Percentiles rank a stretch among this genome's conserved stretches.
phyloP scores from a whole-genome alignment of 2,329 filamentous ascomycete genomes.

The Allantophomopsis lycopodina region DNA sequence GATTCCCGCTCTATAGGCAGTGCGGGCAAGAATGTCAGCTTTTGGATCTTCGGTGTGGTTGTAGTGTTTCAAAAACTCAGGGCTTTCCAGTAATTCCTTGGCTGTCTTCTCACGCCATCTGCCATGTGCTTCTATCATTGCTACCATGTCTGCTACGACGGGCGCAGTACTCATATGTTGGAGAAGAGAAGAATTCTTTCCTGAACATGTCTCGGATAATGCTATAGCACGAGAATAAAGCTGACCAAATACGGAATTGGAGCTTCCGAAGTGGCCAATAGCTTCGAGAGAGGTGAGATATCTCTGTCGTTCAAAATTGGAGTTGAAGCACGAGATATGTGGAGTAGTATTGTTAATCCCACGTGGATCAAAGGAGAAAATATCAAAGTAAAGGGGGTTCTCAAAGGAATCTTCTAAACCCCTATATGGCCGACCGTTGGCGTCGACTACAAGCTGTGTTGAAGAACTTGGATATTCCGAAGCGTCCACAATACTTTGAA shows the following conservation, averaged over 20 bases:
- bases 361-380: slow-evolving; percentile 30
- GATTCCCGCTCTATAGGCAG: slow-evolving; percentile 7
- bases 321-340: slow-evolving; percentile 27
- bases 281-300: background rate
- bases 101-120: background rate
- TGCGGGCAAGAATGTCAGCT: background rate
- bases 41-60: background rate
- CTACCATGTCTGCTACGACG: background rate
- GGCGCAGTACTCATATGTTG: background rate
- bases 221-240: background rate
- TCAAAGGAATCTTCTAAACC: too few relatives aligned
- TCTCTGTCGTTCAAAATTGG: background rate
- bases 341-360: slow-evolving; percentile 33
- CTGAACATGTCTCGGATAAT: background rate
- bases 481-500: too few relatives aligned
- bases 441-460: too few relatives aligned
- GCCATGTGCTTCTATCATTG: background rate
- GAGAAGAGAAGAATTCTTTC: background rate
- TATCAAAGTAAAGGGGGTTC: slow-evolving; percentile 10
- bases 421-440: too few relatives aligned
- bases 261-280: slow-evolving; percentile 13
- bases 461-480: too few relatives aligned
- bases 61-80: background rate
- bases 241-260: background rate
- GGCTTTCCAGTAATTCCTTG: background rate